Evolutionary conservation across 1,139 yeast genomes (phyloP), one percentile per base, ranked within the genome.

Genomic region (Suhomyces taliae): DNA sequence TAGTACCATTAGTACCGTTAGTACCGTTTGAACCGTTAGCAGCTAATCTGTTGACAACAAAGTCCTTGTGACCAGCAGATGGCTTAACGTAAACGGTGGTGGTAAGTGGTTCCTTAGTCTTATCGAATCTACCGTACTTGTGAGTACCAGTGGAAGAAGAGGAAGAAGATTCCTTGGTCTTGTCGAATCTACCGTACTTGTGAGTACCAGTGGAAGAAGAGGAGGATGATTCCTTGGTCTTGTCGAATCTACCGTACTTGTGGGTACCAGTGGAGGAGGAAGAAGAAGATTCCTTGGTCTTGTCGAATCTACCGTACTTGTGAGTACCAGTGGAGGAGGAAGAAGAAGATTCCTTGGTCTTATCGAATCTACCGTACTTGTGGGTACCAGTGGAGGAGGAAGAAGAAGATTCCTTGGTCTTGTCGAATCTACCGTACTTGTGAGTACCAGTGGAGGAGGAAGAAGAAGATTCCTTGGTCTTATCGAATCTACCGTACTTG

Each of bases 341-440:
- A 10, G 59, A 46, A 12, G 63, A 43, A 12, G 65, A 52, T 15
- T 56, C 55, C 53, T 58, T 56, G 50, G 80, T 74, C 63, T 76
- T 65, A 67, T 75, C 66, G 54, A 73, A 73, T 57, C 69, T 66
- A 43, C 75, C 76, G 47, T 60, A 58, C 49, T 53, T 66, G 62
- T 70, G 75, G 44, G 77, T 72, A 51, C 76, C 74, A 8, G 58
- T 51, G 39, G 49, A 51, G 27, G 69, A 62, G 35, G 78, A 56
- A 41, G 69, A 61, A 32, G 67, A 52, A 10, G 70, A 59, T 19
- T 61, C 56, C 52, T 63, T 60, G 51, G 83, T 78, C 66, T 78
- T 75, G 72, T 80, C 72, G 57, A 79, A 79, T 61, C 69, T 73
- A 47, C 84, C 83, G 55, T 66, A 67, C 54, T 61, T 70, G 67